phyloP scores from a whole-genome alignment of 768 basidiomycete genomes.

The Pulveroboletus frians region DNA sequence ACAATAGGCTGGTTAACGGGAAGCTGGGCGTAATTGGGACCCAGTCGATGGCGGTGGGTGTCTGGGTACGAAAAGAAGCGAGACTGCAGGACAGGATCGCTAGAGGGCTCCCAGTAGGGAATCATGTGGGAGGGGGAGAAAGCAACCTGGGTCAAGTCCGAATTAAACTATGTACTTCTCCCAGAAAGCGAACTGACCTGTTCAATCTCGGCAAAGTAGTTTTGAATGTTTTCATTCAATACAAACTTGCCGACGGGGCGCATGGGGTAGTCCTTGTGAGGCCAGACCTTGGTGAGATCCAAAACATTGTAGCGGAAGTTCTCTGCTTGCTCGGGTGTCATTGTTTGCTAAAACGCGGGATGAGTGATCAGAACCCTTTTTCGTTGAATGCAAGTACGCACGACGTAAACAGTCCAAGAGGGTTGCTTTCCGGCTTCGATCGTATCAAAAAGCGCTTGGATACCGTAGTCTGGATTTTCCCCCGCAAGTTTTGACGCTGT shows the following conservation, averaged over 20 bases:
- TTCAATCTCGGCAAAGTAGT: conserved; percentile 95
- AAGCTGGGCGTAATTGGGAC: conserved; percentile 76
- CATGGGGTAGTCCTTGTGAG: conserved; percentile 84
- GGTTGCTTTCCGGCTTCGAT: conserved; percentile 82
- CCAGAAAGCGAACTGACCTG: conserved; percentile 50
- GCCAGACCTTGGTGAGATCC: conserved; percentile 89
- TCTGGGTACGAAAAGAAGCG: conserved; percentile 94
- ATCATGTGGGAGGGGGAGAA: conserved; percentile 87
- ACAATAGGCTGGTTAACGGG: conserved; percentile 79
- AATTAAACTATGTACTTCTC: conserved; percentile 5
- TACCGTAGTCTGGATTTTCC: conserved; percentile 82
- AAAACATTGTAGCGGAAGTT: conserved; percentile 85
- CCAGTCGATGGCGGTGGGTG: conserved; percentile 81
- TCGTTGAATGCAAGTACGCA: conserved; percentile 32
- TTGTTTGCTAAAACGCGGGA: conserved; percentile 62
- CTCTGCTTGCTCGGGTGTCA: conserved; percentile 90
- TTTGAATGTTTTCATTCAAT: conserved; percentile 69
- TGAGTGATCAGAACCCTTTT: conserved; percentile 1
- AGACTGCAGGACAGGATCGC: conserved; percentile 90
- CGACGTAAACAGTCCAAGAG: conserved; percentile 83
- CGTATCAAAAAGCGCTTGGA: conserved; percentile 68
- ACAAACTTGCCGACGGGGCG: conserved; percentile 83
- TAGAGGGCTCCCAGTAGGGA: conserved; percentile 84
- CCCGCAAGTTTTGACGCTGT: conserved; percentile 63
- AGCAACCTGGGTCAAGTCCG: conserved; percentile 43